Conservation (phyloP, 2,329 filamentous ascomycete genomes). For the Keithomyces neogunnii region DNA sequence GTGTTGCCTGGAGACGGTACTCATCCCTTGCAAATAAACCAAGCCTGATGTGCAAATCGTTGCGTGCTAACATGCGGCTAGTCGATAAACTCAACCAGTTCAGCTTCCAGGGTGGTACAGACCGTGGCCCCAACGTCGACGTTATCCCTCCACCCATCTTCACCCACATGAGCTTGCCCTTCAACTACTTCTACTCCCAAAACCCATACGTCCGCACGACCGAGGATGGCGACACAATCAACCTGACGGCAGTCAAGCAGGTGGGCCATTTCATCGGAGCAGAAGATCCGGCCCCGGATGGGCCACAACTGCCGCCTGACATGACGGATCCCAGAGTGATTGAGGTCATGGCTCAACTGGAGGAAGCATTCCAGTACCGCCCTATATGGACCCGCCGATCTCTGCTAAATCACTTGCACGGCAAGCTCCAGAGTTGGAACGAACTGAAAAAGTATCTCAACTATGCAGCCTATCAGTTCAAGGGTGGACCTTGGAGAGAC, state of each 20-base stretch:
- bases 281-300: slow-evolving; percentile 51
- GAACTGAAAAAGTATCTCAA: slow-evolving; percentile 67
- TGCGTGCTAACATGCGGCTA: slow-evolving; percentile 12
- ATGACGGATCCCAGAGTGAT: slow-evolving; percentile 53
- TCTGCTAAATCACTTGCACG: slow-evolving; percentile 62
- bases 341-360: slow-evolving; percentile 55
- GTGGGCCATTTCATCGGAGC: slow-evolving; percentile 50
- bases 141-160: slow-evolving; percentile 75
- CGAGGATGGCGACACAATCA: slow-evolving; percentile 47
- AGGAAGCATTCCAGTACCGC: slow-evolving; percentile 58
- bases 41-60: neutral
- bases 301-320: slow-evolving; percentile 52
- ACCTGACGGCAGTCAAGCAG: slow-evolving; percentile 50
- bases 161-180: slow-evolving; percentile 64
- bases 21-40: slow-evolving; percentile 5
- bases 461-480: slow-evolving; percentile 87
- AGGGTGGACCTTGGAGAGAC: slow-evolving; percentile 85
- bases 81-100: slow-evolving; percentile 52
- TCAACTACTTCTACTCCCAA: slow-evolving; percentile 76
- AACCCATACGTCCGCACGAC: slow-evolving; percentile 67
- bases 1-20: slow-evolving; percentile 64
- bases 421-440: slow-evolving; percentile 42
- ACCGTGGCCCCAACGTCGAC: slow-evolving; percentile 52
- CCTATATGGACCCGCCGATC: slow-evolving; percentile 84
- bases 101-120: slow-evolving; percentile 54